Evolutionary conservation across 2,329 filamentous ascomycete genomes (phyloP), one percentile per base, ranked within the genome.

Genomic region (Scortechinia acanthostroma): DNA sequence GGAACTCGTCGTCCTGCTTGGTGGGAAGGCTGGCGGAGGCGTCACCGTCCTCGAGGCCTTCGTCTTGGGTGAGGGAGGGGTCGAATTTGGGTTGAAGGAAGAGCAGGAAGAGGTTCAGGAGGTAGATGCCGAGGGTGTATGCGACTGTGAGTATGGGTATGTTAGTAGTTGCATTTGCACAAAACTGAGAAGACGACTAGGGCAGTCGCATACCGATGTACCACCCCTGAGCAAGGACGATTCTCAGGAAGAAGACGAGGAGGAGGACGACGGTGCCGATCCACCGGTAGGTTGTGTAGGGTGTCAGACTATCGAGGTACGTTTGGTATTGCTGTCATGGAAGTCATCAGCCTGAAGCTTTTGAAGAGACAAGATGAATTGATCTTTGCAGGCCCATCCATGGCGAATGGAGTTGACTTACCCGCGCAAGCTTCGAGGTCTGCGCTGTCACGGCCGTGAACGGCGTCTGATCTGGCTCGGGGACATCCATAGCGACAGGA

Each of bases 71-170:
- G 61, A 93, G 88, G 52, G 90, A 95, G 46, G 93, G 93, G 71
- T 98, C 93, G 73, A 98, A 97, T 73, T 98, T 98, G 56, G 93
- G 93, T 60, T 91, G 88, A 46, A 98, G 77, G 74, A 98, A 98
- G 55, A 93, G 93, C 62, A 98, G 88, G 78, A 98, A 98, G 49
- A 98, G 83, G 71, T 98, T 98, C 50, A 98, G 83, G 42, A 98
- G 87, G 74, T 98, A 98, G 68, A 98, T 98, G 55, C 91, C 93
- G 46, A 98, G 83, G 28, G 91, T 93, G 68, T 98, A 98, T 54
- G 91, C 91, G 57, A 98, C 93, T 95, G 55, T 37, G 33, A 6
- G 15, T 3, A 19, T 16, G 33, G 15, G 5, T 40, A 19, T 30
- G 14, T 14, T 47, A 30, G 25, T 30, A 10, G n/a, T 30, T 30